Percentiles rank a stretch among this genome's conserved stretches.
Evolutionary conservation across 352 stramenopile genomes (phyloP).

Genomic region (Globisporangium apiculatum): DNA sequence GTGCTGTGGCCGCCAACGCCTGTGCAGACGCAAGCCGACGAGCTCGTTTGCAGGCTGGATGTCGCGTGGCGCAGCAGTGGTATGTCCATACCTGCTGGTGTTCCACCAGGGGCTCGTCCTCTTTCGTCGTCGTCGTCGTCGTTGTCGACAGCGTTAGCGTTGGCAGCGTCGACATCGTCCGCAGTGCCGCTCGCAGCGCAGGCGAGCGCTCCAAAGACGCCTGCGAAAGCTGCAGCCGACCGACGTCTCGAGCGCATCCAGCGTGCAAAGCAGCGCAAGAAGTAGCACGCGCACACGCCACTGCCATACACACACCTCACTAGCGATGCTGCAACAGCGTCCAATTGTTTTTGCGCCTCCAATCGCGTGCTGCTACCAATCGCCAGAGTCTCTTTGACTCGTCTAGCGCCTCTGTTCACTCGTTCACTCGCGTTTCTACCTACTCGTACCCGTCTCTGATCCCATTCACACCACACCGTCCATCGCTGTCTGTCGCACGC

Average conservation of each 20-base stretch:
- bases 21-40: slow-evolving; percentile 1
- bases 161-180: background rate
- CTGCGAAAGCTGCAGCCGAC: slow-evolving; percentile 2
- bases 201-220: background rate
- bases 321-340: no score
- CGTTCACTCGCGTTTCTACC: no score
- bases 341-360: no score
- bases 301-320: no score
- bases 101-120: background rate
- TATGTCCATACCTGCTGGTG: background rate
- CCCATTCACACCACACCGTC: no score
- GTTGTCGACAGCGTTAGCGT: background rate
- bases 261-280: slow-evolving; percentile 12
- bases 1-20: background rate
- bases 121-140: no score
- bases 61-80: background rate
- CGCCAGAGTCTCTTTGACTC: no score
- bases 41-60: slow-evolving; percentile 11
- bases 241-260: slow-evolving; percentile 16
- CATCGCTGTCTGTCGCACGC: no score
- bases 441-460: no score
- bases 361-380: no score
- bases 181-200: background rate
- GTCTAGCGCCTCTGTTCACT: no score
- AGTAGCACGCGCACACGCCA: background rate